Base-by-base conservation (phyloP, 169 alveolate species). In the Plasmodium coatneyi region DNA sequence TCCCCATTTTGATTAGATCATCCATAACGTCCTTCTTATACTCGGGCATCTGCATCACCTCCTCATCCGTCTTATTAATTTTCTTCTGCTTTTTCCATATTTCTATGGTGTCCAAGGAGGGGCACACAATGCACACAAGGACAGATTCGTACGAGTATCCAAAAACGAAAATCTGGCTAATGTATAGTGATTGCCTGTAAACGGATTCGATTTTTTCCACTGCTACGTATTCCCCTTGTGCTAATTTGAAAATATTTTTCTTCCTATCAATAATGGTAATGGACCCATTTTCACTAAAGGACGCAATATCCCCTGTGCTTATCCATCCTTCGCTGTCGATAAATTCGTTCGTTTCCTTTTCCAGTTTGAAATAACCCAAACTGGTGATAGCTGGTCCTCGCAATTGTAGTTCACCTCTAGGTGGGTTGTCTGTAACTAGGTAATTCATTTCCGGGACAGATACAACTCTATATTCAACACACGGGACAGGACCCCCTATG, bases 151-250 rank as follows among this genome's bases (percentile, higher is more conserved):
- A 93, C 5, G 96, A 74, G 86, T 81, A 71, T 25, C 97, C 97
- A 34, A 82, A 87, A 34, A 96, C 97, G 83, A 95, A 95, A 52
- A 96, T 92, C 80, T 96, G 98, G 22, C 95, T 95, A 71, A 96
- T 95, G 76, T 83, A 89, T 14, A 95, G 56, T 30, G 95, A 92
- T 30, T 91, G 91, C 74, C 46, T 83, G 76, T 95, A 95, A 54
- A 95, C 80, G 30, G 97, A 93, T 87, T 97, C 98, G 36, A 99
- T 96, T 92, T 98, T 97, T 89, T 98, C 99, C 7, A 99, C 99
- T 43, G 99, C 98, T 19, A 99, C 98, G 94, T 99, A 99, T 93
- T 99, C 99, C 1, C 99, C 99, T 95, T 98, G 99, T 0, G 98
- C 92, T 83, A 99, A 98, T 92, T 99, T 99, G 95, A 99, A 99